phyloP scores from a whole-genome alignment of 768 basidiomycete species.

The Pholiota molesta region DNA sequence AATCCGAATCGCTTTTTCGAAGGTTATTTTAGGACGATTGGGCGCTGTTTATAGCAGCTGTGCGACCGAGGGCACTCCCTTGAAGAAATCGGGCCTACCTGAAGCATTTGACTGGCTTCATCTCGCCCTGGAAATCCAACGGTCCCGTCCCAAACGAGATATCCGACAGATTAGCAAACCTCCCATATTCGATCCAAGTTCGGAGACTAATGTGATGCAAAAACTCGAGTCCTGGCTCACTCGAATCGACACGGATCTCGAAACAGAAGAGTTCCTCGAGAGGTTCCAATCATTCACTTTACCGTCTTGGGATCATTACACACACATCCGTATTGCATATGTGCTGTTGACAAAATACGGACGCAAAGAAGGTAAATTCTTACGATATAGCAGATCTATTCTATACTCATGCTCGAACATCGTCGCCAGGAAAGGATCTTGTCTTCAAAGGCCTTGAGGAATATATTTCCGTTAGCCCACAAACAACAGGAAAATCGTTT shows the following conservation, averaged over 20 bases:
- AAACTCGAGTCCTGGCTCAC: constrained; percentile 41
- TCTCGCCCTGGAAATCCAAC: constrained; percentile 30
- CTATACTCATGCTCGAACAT: neutral
- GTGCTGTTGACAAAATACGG: constrained; percentile 42
- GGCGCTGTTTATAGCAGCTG: constrained; percentile 31
- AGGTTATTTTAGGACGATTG: constrained; percentile 31
- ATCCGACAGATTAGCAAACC: neutral
- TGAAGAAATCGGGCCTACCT: constrained; percentile 27
- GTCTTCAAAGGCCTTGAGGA: constrained; percentile 44
- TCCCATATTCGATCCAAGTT: constrained; percentile 16
- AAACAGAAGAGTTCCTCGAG: constrained; percentile 34
- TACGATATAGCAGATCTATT: neutral
- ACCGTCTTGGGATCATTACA: constrained; percentile 52
- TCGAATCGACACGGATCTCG: constrained; percentile 30
- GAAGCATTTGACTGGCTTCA: constrained; percentile 46
- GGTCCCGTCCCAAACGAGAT: constrained; percentile 4
- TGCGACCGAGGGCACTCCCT: constrained; percentile 13
- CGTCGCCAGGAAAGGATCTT: constrained; percentile 40
- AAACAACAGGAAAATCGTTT: constrained; percentile 40
- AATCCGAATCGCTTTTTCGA: constrained; percentile 38
- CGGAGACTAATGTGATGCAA: constrained; percentile 28
- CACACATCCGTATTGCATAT: constrained; percentile 47
- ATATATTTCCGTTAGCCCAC: constrained; percentile 39
- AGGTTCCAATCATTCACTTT: constrained; percentile 36
- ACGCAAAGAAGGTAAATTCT: constrained; percentile 39